Evolutionary conservation across 371 early-diverging fungal genomes (phyloP).

Genomic region (Chytridium lagenaria): DNA sequence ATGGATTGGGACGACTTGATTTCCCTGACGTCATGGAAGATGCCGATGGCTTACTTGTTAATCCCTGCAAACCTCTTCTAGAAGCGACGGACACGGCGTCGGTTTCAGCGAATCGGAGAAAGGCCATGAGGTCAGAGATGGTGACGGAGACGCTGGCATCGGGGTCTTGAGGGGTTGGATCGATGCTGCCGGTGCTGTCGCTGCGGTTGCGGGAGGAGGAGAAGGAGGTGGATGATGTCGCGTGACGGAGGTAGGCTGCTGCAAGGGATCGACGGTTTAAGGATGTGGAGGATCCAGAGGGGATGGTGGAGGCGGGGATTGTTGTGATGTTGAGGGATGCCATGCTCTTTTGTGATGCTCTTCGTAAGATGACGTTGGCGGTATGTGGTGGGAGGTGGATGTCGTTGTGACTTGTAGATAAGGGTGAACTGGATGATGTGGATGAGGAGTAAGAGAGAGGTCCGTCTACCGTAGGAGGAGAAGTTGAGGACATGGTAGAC

Average conservation of each 20-base stretch:
- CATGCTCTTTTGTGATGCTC: background rate
- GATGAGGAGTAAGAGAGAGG: no score
- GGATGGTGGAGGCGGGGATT: background rate
- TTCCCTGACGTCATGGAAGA: no score
- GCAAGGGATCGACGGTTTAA: no score
- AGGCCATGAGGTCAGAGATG: constrained; percentile 4
- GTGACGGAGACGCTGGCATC: background rate
- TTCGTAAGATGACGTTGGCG: background rate
- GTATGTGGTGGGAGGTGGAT: background rate
- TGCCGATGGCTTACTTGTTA: no score
- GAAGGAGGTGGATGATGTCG: background rate
- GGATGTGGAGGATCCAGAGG: no score
- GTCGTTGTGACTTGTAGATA: background rate
- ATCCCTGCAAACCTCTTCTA: no score
- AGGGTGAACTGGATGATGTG: no score
- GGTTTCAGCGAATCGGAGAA: background rate
- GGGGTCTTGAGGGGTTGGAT: background rate
- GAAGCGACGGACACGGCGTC: no score
- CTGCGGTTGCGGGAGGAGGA: background rate
- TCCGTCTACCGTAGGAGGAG: no score
- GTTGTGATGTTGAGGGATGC: background rate
- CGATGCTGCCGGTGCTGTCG: background rate
- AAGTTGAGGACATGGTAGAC: no score
- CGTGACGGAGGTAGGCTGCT: background rate
- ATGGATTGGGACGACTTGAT: background rate